Evolutionary conservation across 345 rosid genomes (phyloP).

Genomic region (Eutrema heterophyllum): DNA sequence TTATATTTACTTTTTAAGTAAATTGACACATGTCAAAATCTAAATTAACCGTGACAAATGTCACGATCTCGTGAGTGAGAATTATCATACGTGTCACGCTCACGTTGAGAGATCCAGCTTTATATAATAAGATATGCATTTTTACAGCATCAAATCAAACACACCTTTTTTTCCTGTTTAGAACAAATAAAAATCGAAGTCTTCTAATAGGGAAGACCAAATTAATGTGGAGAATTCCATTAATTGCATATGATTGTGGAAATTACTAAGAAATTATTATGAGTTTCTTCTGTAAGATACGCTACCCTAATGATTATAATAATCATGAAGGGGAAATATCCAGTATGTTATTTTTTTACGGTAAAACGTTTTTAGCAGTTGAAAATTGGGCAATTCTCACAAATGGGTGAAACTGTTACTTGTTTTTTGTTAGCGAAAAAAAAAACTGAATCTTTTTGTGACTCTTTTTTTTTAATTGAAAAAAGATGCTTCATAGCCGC

Average conservation of each 20-base stretch:
- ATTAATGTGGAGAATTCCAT: background rate
- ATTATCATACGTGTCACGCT: too few species aligned
- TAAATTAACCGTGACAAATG: too few species aligned
- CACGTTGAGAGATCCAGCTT: too few species aligned
- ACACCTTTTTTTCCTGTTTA: background rate
- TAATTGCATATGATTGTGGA: slow-evolving; percentile 25
- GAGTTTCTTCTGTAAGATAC: background rate
- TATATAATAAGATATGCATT: too few species aligned
- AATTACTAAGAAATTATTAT: background rate
- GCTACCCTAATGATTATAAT: background rate
- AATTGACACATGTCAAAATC: too few species aligned
- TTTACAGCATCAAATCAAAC: background rate
- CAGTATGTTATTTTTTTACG: background rate
- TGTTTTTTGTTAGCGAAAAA: too few species aligned
- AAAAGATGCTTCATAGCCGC: too few species aligned
- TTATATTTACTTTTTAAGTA: too few species aligned
- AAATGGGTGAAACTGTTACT: background rate
- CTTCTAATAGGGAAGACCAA: background rate
- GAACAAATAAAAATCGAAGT: background rate
- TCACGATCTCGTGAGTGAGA: too few species aligned
- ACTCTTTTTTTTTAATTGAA: too few species aligned
- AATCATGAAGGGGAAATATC: background rate
- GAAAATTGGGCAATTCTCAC: background rate
- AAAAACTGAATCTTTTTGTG: too few species aligned
- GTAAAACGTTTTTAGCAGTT: background rate